Conservation (phyloP, 352 stramenopile species). For the Phytophthora melonis region DNA sequence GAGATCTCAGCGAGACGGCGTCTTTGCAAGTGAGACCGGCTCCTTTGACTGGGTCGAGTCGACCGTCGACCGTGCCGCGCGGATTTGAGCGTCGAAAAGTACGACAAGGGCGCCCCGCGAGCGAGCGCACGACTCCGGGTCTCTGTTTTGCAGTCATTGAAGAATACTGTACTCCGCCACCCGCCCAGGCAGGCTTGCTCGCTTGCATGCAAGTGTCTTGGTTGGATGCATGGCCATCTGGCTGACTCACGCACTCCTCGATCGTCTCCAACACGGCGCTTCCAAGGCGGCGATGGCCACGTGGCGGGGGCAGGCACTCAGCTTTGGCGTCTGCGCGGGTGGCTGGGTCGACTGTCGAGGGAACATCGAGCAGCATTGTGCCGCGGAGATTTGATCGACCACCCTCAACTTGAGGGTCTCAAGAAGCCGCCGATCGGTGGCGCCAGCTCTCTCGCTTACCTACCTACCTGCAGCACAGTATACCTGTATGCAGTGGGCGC, state of each 20-base stretch:
- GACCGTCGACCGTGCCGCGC: conserved; percentile 12
- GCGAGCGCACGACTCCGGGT: conserved; percentile 14
- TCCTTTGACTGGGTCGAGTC: conserved; percentile 24
- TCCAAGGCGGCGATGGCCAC: not conserved
- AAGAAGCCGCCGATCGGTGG: conserved; percentile 17
- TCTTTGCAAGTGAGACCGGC: conserved; percentile 30
- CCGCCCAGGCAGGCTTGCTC: not conserved
- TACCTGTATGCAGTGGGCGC: not conserved
- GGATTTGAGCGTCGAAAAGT: conserved; percentile 27
- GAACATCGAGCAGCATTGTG: too few relatives aligned
- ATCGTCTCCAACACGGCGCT: not conserved
- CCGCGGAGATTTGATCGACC: too few relatives aligned
- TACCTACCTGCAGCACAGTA: too few relatives aligned
- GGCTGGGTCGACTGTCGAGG: too few relatives aligned
- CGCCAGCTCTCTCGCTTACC: conserved; percentile 23
- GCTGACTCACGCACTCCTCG: conserved; percentile 5
- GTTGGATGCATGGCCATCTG: not conserved
- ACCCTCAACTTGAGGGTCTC: too few relatives aligned
- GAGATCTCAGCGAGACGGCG: conserved; percentile 19
- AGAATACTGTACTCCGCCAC: conserved; percentile 23
- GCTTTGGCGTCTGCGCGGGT: too few relatives aligned
- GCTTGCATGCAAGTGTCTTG: not conserved
- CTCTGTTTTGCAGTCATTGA: conserved; percentile 31
- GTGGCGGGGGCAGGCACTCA: too few relatives aligned
- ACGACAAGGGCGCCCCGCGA: conserved; percentile 13